Conservation (phyloP, 352 stramenopile species). For the Pythium dissotocum region DNA sequence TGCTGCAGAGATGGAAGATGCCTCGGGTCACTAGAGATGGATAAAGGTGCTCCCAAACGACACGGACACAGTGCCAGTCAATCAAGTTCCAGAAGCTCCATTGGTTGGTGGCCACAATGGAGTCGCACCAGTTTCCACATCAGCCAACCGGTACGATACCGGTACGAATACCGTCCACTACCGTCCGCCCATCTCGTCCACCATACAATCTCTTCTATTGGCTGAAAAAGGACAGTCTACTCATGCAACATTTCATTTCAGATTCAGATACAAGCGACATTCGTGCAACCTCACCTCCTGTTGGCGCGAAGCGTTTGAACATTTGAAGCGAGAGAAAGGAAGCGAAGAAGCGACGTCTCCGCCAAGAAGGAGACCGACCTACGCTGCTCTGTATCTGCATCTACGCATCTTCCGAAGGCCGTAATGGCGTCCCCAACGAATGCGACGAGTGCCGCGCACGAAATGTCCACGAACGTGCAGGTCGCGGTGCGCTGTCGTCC, state of each 20-base stretch:
- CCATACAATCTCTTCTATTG: slow-evolving; percentile 11
- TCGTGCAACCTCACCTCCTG: slow-evolving; percentile 1
- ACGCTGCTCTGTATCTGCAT: background rate
- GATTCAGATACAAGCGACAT: background rate
- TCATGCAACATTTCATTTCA: slow-evolving; percentile 13
- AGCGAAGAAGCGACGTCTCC: background rate
- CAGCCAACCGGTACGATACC: slow-evolving; percentile 21
- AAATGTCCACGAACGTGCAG: slow-evolving; percentile 68
- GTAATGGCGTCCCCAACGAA: slow-evolving; percentile 20
- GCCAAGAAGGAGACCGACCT: too few relatives aligned
- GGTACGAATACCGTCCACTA: slow-evolving; percentile 6
- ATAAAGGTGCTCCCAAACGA: slow-evolving; percentile 17
- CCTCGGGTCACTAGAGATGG: background rate
- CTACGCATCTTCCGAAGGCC: background rate
- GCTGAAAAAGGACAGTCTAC: background rate
- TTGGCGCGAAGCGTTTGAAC: slow-evolving; percentile 25
- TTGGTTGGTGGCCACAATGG: slow-evolving; percentile 35
- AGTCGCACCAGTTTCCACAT: background rate
- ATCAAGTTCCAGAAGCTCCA: slow-evolving; percentile 15
- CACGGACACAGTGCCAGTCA: slow-evolving; percentile 25
- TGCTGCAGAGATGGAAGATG: slow-evolving; percentile 5
- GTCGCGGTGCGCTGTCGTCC: slow-evolving; percentile 91
- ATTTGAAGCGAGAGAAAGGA: slow-evolving; percentile 20
- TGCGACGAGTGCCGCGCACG: background rate
- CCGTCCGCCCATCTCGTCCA: background rate